Conservation (phyloP, 31 red algal species). For the Porphyra umbilicalis region DNA sequence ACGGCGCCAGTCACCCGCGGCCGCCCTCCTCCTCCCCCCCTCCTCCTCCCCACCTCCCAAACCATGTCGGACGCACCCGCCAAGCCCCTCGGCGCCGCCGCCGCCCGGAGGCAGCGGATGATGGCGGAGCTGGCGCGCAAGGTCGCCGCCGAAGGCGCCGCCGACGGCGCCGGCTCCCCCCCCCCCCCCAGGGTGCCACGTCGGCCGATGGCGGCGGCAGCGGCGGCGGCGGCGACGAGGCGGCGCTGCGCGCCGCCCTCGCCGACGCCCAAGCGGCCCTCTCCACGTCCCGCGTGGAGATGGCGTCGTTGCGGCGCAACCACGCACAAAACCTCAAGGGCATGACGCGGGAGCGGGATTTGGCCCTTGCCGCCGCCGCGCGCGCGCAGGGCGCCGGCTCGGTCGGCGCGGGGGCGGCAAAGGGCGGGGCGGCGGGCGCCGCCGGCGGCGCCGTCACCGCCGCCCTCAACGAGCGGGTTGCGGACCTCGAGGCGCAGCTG, state of each 20-base stretch:
- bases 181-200: not conserved
- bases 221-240: not conserved
- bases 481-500: conserved; percentile 36
- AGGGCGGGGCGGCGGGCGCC: conserved; percentile 11
- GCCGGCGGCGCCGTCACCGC: not conserved
- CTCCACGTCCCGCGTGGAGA: conserved; percentile 23
- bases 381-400: conserved; percentile 6
- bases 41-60: not conserved
- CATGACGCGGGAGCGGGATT: conserved; percentile 37
- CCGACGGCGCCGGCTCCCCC: not conserved
- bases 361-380: conserved; percentile 27
- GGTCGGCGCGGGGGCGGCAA: not conserved
- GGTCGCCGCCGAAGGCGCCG: not conserved
- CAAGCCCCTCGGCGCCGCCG: not conserved
- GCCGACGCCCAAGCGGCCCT: not conserved
- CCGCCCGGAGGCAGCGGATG: not conserved
- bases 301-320: conserved; percentile 47
- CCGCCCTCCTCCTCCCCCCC: not conserved
- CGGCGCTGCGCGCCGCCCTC: not conserved
- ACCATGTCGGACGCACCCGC: not conserved
- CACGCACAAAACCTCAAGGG: conserved; percentile 43
- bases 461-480: conserved; percentile 11
- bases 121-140: not conserved
- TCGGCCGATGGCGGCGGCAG: not conserved
- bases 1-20: too few relatives aligned